Percentiles rank a stretch among this genome's conserved stretches.
These are phyloP conservation scores for Beta vulgaris DNA, from an alignment of 148 eudicot species.

Conservation along the genomic window DNA sequence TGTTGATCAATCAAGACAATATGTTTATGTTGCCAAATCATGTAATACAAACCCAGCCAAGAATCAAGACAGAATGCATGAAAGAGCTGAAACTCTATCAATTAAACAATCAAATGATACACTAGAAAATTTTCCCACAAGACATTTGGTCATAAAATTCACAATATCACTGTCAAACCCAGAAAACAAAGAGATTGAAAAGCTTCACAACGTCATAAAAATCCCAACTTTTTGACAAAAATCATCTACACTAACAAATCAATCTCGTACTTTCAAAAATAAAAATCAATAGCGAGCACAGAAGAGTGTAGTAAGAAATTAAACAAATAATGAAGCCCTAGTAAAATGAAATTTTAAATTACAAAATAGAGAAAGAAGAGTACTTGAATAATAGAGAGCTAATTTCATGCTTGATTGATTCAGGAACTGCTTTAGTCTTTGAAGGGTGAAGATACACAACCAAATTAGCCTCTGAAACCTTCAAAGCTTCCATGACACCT, in stretches of 20 bases:
- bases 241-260: too few relatives aligned
- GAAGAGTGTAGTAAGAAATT: too few relatives aligned
- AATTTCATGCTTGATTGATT: slow-evolving; percentile 53
- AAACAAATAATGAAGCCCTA: neutral
- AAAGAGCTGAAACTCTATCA: neutral
- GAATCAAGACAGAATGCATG: neutral
- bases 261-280: too few relatives aligned
- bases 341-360: neutral
- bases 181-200: neutral
- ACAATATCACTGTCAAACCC: neutral
- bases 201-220: too few relatives aligned
- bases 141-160: too few relatives aligned
- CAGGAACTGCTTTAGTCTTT: slow-evolving; percentile 44
- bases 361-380: neutral
- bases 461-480: slow-evolving; percentile 49
- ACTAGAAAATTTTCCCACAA: too few relatives aligned
- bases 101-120: neutral
- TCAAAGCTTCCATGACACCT: slow-evolving; percentile 44
- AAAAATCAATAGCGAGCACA: too few relatives aligned
- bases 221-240: too few relatives aligned
- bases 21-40: neutral
- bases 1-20: neutral
- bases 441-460: slow-evolving; percentile 62
- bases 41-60: neutral
- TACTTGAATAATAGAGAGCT: slow-evolving; percentile 66